Base-by-base conservation (phyloP, 768 basidiomycete genomes). In the Multifurca ochricompacta region DNA sequence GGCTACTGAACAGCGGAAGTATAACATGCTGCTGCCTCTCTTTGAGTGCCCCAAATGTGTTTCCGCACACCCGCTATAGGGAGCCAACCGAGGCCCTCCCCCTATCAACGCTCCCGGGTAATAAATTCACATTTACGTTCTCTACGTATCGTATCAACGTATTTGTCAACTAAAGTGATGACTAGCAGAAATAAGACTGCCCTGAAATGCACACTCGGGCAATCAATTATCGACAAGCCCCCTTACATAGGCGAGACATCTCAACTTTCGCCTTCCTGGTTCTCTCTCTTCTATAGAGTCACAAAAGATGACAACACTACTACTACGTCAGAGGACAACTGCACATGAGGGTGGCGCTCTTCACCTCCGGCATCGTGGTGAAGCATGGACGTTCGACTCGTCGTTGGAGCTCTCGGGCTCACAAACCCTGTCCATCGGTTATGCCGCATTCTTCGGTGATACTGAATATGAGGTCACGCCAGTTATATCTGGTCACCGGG, bases 391-490 rank as follows among this genome's bases (percentile, higher is more conserved):
- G 0, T 68, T 75, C 36, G 74, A 77, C 52, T 71, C 74, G 4
- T 62, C 68, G 3, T 49, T 63, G 16, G 49, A 60, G 4, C 48
- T 72, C n/a, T 47, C 54, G 1, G 43, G 54, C 8, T 10, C 55
- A 9, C 9, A 6, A 1, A 37, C 27, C 5, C 58, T 62, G 5
- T 64, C 53, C 6, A 62, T 72, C 8, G 69, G 66, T 10, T 78
- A 72, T 62, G 64, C 67, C 27, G 71, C 74, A 10, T 75, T 78
- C 54, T 72, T 68, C 64, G 68, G 69, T 36, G 75, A 77, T 39
- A 65, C 75, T 53, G 71, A 77, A 39, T 74, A 77, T 53, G 74
- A 78, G 49, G 73, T 78, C 48, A 41, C 67, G 18, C 67, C 65
- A 0, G 73, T 78, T 49, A 65, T 32, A 4, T 66, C 69, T 1